Conservation (phyloP, 2,329 filamentous ascomycete species). For the Fusarium fracticaudum region DNA sequence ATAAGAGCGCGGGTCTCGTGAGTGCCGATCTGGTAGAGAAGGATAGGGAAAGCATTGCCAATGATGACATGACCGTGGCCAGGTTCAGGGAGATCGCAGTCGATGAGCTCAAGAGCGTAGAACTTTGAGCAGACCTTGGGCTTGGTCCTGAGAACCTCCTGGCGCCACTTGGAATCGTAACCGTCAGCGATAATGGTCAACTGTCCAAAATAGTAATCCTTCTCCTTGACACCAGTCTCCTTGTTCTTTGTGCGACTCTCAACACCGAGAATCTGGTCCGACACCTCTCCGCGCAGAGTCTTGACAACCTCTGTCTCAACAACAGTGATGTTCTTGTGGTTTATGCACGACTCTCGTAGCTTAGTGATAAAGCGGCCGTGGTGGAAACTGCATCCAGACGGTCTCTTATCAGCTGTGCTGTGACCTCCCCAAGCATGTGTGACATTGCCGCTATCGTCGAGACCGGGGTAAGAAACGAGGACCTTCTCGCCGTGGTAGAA, state of each 20-base stretch:
- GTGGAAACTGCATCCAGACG: slow-evolving; percentile 85
- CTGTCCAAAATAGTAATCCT: slow-evolving; percentile 86
- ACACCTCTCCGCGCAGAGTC: slow-evolving; percentile 75
- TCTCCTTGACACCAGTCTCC: slow-evolving; percentile 62
- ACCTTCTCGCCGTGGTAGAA: slow-evolving; percentile 81
- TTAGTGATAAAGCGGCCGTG: slow-evolving; percentile 92
- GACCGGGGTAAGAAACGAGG: slow-evolving; percentile 79
- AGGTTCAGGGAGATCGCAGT: slow-evolving; percentile 79
- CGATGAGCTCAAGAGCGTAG: slow-evolving; percentile 91
- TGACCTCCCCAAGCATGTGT: slow-evolving; percentile 49
- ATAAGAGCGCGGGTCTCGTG: slow-evolving; percentile 92
- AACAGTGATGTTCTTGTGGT: slow-evolving; percentile 84
- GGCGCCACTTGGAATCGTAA: slow-evolving; percentile 91
- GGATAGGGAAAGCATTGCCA: slow-evolving; percentile 76
- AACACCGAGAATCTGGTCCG: slow-evolving; percentile 82
- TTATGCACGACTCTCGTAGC: slow-evolving; percentile 77
- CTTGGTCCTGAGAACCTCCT: slow-evolving; percentile 75
- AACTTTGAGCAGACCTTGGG: slow-evolving; percentile 97
- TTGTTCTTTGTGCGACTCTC: slow-evolving; percentile 73
- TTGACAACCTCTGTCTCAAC: slow-evolving; percentile 88
- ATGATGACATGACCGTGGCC: slow-evolving; percentile 90
- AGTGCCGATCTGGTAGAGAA: slow-evolving; percentile 96
- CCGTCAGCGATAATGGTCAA: slow-evolving; percentile 93
- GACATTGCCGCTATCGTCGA: slow-evolving; percentile 59
- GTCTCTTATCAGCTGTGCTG: slow-evolving; percentile 52